Base-by-base conservation (phyloP, 2,329 filamentous ascomycete genomes). In the Verticillium nonalfalfae region DNA sequence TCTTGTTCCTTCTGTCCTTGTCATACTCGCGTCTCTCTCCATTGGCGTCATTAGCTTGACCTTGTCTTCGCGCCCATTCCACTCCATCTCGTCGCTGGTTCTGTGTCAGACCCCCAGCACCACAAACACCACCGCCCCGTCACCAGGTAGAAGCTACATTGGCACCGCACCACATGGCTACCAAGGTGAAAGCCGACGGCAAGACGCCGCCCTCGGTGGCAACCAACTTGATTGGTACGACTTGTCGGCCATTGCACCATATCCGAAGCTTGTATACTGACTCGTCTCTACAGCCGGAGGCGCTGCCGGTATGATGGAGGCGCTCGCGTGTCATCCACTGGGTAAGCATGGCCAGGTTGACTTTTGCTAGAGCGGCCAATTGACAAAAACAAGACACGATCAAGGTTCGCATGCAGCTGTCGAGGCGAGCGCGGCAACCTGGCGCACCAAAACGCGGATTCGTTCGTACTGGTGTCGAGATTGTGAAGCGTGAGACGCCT, bases 361-460 rank as follows among this genome's bases (percentile, higher is more conserved):
- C 31, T 62, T 59, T 60, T 59, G 57, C 60, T 60, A 56, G 34
- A 58, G 33, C 40, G 26, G 50, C 54, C 45, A 39, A 56, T 54
- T 39, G 50, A 64, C 54, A 38, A 7, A 15, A 11, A 9, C 40
- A 63, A 90, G 92, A 97, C 77, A 97, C 93, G 63, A 96, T 98
- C 81, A 97, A 99, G 85, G 95, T 99, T 65, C 93, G 95, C 69
- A 99, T 99, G 96, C 95, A 99, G 80, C 89, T 99, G 63, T 98
- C 95, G 61, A 85, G 90, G 67, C 87, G 95, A 74, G 92, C 90
- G 58, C 85, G 90, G 67, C 85, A 87, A 63, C 93, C 93, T 61
- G 95, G 95, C 64, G 86, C 90, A 74, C 91, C 93, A 70, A 88
- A 89, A 69, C 90, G 93, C 68, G 94, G 95, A 65, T 99, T 99